Conservation (phyloP, 2,329 filamentous ascomycete genomes). For the Claviceps monticola region DNA sequence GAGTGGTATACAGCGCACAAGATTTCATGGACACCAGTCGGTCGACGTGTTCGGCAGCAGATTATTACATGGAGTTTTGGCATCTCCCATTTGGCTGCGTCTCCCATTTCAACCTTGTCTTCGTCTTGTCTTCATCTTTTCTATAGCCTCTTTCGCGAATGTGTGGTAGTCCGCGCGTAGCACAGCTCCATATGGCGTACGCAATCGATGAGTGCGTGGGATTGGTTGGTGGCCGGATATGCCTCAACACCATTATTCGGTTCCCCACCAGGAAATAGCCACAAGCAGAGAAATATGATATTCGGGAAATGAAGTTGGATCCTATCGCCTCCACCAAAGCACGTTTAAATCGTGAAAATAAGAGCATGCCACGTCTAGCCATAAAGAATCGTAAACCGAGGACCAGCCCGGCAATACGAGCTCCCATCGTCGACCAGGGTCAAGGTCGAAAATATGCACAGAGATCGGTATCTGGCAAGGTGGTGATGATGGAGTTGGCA, state of each 20-base stretch:
- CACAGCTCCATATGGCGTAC: background rate
- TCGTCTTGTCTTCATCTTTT: background rate
- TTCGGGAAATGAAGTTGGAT: background rate
- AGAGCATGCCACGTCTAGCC: background rate
- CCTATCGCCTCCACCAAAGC: background rate
- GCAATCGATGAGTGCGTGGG: background rate
- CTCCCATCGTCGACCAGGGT: background rate
- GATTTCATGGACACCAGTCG: background rate
- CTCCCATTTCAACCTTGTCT: background rate
- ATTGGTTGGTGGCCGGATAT: background rate
- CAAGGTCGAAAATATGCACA: background rate
- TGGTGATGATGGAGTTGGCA: background rate
- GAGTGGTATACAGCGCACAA: background rate
- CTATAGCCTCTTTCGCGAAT: background rate
- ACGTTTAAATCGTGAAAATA: background rate
- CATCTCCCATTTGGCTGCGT: background rate
- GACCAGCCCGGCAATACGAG: background rate
- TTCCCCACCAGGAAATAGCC: background rate
- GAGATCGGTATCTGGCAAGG: background rate
- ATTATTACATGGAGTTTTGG: background rate
- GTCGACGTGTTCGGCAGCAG: background rate
- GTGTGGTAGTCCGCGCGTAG: background rate
- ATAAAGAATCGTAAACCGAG: background rate
- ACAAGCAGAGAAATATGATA: background rate
- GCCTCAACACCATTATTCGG: background rate